Evolutionary conservation across 164 flowering plant species (phyloP), one percentile per base, ranked within the genome.

Genomic region (Vitis labrusca): DNA sequence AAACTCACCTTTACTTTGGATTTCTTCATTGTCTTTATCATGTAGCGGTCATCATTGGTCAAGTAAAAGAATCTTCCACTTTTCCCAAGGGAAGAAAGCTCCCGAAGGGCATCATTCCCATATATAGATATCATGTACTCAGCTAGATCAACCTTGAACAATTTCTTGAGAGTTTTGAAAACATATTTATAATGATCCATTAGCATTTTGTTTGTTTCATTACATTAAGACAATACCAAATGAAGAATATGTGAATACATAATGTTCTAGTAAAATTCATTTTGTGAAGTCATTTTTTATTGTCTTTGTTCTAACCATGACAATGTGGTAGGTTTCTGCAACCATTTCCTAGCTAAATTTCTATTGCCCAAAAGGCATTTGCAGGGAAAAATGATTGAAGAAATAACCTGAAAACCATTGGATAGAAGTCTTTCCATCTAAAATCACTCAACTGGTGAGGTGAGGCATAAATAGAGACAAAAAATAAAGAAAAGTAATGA

Each of bases 121-220:
- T 97, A 93, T 54, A 93, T 85, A 0, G 99, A 93, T 64, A 95
- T 12, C 99, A 95, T 95, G 83, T 95, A 93, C 76, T 95, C 97
- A 51, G 93, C 99, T 13, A 94, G 79, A 79, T 94, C 99, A 68
- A 94, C 90, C 74, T 91, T 88, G 81, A 95, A 89, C 80, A 93
- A 77, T 69, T 90, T 87, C 76, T 98, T 88, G 1, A 95, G 90
- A 48, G 92, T 85, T 88, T 96, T 92, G 85, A 71, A 76, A 27
- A 32, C 63, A 68, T 10, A n/a, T n/a, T 6, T 16, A 47, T 48
- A 8, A 10, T 1, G 64, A 8, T 32, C 44, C 44, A 32, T 32
- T 32, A 32, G 7, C 44, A 32, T 6, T 32, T 6, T 6, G 7
- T 32, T 32, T 19, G 23, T 19, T 32, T 32, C 44, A 32, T 32